A percentile compares a stretch with the other conserved stretches of the same genome.
phyloP scores from a whole-genome alignment of 371 early-diverging fungal species.

The Parasitella parasitica region DNA sequence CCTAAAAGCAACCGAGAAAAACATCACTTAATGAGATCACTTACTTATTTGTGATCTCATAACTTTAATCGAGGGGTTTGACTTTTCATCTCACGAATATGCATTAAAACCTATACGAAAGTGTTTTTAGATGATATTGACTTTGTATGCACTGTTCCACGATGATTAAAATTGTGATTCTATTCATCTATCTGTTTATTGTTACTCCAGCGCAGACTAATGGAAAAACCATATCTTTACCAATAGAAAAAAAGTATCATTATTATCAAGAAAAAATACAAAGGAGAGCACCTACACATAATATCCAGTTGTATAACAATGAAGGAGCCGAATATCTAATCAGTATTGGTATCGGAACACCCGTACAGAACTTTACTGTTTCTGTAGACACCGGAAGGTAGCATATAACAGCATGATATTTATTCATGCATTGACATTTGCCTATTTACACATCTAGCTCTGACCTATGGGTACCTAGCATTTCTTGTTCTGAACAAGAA shows the following conservation, averaged over 20 bases:
- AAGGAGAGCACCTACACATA: background rate
- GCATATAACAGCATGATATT: too few species aligned
- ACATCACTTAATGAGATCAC: too few species aligned
- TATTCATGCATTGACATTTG: too few species aligned
- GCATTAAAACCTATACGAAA: too few species aligned
- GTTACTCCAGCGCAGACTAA: background rate
- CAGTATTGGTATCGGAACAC: conserved; percentile 15
- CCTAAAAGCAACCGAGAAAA: too few species aligned
- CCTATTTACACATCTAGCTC: conserved; percentile 1
- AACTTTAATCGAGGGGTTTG: too few species aligned
- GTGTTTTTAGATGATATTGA: too few species aligned
- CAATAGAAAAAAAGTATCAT: background rate
- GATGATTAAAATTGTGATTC: background rate
- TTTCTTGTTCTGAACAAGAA: conserved; percentile 9
- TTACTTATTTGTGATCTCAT: background rate
- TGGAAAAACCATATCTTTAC: background rate
- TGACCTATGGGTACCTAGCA: conserved; percentile 29
- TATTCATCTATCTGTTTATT: background rate
- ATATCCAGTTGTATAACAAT: conserved; percentile 11
- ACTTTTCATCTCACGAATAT: too few species aligned
- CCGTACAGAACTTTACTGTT: conserved; percentile 19
- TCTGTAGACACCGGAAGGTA: conserved; percentile 26
- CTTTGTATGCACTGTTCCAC: background rate
- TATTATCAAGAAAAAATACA: background rate
- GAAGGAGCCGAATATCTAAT: conserved; percentile 15